Evolutionary conservation across 805 yeast species (phyloP).

Genomic region (Candida chilensis): DNA sequence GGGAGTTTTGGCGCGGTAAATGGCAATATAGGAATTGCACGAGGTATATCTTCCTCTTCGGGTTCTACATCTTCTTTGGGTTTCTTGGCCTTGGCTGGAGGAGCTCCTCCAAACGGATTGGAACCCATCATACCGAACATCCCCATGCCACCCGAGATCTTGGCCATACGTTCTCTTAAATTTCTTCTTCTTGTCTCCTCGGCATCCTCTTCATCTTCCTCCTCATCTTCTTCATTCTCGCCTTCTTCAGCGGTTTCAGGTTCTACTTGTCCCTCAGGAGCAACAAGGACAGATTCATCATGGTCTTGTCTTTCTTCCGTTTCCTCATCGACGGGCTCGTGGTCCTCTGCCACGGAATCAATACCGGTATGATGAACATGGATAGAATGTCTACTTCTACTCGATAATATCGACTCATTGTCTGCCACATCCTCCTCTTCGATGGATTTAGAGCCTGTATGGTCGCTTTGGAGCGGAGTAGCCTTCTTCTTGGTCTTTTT

Average conservation of each 20-base stretch:
- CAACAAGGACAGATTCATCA: constrained; percentile 3
- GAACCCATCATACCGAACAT: constrained; percentile 69
- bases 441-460: constrained; percentile 11
- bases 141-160: constrained; percentile 78
- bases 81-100: constrained; percentile 10
- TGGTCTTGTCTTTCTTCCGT: background rate
- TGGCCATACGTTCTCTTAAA: constrained; percentile 92
- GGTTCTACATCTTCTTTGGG: constrained; percentile 13
- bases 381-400: too few species aligned
- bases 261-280: constrained; percentile 4
- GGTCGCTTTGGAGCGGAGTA: constrained; percentile 2
- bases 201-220: constrained; percentile 56
- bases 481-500: constrained; percentile 32
- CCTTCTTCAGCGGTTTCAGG: constrained; percentile 24
- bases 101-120: constrained; percentile 22
- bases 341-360: background rate
- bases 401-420: too few species aligned
- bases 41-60: constrained; percentile 13
- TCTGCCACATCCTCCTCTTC: constrained; percentile 31
- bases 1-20: constrained; percentile 26
- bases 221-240: constrained; percentile 40
- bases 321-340: constrained; percentile 1
- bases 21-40: constrained; percentile 47
- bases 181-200: constrained; percentile 71
- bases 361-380: too few species aligned